Conservation (phyloP, 202 grass and related monocot genomes). For the Thinopyrum obtusiflorum region DNA sequence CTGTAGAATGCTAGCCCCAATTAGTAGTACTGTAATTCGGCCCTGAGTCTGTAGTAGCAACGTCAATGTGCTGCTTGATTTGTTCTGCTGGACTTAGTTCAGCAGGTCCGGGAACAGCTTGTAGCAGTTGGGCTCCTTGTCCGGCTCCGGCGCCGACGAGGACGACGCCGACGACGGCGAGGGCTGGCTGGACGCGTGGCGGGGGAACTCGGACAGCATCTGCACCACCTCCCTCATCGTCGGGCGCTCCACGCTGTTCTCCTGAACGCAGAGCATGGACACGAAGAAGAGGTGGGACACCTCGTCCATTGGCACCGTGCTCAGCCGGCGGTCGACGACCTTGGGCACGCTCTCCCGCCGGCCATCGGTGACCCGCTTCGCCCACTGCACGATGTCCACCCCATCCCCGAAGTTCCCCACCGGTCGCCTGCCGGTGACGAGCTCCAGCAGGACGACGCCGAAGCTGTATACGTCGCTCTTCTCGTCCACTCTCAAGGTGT, state of each 20-base stretch:
- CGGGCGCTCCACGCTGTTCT: conserved; percentile 83
- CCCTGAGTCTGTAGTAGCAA: not conserved
- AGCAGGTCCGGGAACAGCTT: conserved; percentile 83
- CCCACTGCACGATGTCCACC: conserved; percentile 91
- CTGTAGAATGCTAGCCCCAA: conserved; percentile 33
- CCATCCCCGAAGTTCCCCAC: conserved; percentile 86
- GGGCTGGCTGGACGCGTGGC: conserved; percentile 7
- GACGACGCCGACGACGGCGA: conserved; percentile 22
- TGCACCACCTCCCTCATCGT: conserved; percentile 95
- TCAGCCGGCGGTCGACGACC: conserved; percentile 53
- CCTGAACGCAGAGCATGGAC: conserved; percentile 82
- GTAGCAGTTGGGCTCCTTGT: conserved; percentile 61
- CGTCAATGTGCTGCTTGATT: not conserved
- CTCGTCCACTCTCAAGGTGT: conserved; percentile 81
- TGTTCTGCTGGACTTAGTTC: conserved; percentile 19
- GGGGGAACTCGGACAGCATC: conserved; percentile 73
- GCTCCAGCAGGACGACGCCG: conserved; percentile 79
- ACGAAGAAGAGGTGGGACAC: conserved; percentile 87
- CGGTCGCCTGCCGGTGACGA: conserved; percentile 61
- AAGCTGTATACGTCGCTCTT: conserved; percentile 95
- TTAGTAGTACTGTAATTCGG: conserved; percentile 28
- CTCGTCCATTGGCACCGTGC: conserved; percentile 47
- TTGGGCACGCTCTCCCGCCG: conserved; percentile 43
- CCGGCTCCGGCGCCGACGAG: not conserved
- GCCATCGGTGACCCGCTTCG: conserved; percentile 46